A percentile compares a stretch with the other conserved stretches of the same genome.
phyloP scores from a whole-genome alignment of 2,329 filamentous ascomycete species.

The Didymella segeticola region DNA sequence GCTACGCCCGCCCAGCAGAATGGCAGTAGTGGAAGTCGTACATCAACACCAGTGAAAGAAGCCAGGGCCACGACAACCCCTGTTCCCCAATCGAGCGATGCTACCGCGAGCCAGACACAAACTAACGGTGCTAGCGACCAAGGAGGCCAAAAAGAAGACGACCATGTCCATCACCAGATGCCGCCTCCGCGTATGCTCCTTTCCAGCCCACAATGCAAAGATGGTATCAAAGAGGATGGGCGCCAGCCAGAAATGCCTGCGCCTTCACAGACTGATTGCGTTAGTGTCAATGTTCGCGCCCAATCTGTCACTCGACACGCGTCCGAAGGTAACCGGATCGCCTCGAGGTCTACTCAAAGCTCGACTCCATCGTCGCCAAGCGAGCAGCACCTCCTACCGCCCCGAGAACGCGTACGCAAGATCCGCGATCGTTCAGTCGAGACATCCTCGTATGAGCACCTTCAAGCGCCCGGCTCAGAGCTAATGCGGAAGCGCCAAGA shows the following conservation, averaged over 20 bases:
- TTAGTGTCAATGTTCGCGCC: neutral
- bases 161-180: neutral
- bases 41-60: neutral
- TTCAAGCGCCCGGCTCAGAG: slow-evolving; percentile 6
- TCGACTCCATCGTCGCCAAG: neutral
- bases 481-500: slow-evolving; percentile 12
- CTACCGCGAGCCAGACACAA: neutral
- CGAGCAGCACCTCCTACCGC: neutral
- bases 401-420: neutral
- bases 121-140: neutral
- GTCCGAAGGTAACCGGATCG: neutral
- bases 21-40: neutral
- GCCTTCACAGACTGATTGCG: neutral
- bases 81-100: neutral
- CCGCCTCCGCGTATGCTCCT: neutral
- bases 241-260: neutral
- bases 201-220: neutral
- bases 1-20: neutral
- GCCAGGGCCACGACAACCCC: neutral
- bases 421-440: neutral
- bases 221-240: neutral
- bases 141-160: neutral
- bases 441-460: neutral
- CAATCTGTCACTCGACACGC: neutral
- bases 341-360: neutral